phyloP scores from a whole-genome alignment of 2,329 filamentous ascomycete species.

The Cladosporium austrohemisphaericum region DNA sequence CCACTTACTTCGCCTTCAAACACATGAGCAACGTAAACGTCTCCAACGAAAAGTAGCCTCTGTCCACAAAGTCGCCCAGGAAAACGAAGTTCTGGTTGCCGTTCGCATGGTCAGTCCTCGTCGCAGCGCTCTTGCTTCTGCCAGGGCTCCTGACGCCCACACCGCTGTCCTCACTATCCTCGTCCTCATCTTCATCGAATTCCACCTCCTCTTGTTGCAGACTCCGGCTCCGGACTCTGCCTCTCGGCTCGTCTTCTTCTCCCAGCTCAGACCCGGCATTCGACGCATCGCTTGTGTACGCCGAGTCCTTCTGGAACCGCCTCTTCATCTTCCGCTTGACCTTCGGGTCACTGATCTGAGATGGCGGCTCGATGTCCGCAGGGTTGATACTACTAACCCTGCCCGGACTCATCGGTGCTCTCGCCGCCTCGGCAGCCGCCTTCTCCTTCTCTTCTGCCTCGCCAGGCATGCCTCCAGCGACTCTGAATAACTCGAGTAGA shows the following conservation, averaged over 20 bases:
- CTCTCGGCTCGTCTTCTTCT: slow-evolving; percentile 40
- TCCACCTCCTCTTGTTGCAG: slow-evolving; percentile 39
- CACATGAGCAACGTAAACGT: slow-evolving; percentile 70
- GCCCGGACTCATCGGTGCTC: slow-evolving; percentile 41
- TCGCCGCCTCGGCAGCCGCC: slow-evolving; percentile 20
- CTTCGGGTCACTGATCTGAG: slow-evolving; percentile 82
- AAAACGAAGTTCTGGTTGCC: slow-evolving; percentile 69
- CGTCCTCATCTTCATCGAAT: slow-evolving; percentile 48
- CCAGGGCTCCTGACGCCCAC: slow-evolving; percentile 39
- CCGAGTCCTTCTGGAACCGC: slow-evolving; percentile 47
- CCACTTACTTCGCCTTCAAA: slow-evolving; percentile 62
- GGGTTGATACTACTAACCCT: slow-evolving; percentile 59
- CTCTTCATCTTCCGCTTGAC: slow-evolving; percentile 76
- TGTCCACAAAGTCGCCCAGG: slow-evolving; percentile 69
- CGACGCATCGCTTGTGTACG: slow-evolving; percentile 51
- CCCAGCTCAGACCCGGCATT: slow-evolving; percentile 36
- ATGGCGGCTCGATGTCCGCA: slow-evolving; percentile 89
- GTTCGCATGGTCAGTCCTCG: slow-evolving; percentile 43
- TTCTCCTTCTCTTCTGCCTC: slow-evolving; percentile 45
- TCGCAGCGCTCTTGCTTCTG: slow-evolving; percentile 36
- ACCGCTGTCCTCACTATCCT: slow-evolving; percentile 43
- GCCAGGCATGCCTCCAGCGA: slow-evolving; percentile 93
- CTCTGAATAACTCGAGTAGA: slow-evolving; percentile 90
- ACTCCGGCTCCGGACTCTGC: slow-evolving; percentile 35
- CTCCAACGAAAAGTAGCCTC: slow-evolving; percentile 70